phyloP scores from a whole-genome alignment of 768 basidiomycete genomes.

The Lepiota venenata region DNA sequence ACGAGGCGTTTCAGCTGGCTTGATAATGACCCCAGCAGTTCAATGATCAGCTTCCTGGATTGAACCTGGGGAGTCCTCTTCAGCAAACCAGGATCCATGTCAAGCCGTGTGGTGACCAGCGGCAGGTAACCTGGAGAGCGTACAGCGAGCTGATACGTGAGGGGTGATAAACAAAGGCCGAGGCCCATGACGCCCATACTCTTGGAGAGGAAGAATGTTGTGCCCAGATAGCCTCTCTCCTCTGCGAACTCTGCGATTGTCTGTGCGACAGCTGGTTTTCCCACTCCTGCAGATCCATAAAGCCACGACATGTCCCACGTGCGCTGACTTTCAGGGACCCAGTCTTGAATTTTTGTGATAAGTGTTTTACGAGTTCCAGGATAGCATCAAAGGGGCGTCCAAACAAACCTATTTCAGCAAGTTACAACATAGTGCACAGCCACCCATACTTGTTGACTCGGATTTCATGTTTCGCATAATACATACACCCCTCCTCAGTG shows the following conservation, averaged over 20 bases:
- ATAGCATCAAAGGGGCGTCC: background rate
- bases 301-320: slow-evolving; percentile 1
- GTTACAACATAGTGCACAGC: no score
- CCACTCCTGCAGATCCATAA: slow-evolving; percentile 1
- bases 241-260: background rate
- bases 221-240: background rate
- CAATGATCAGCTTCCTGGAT: background rate
- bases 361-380: slow-evolving; percentile 1
- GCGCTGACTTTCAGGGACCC: background rate
- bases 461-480: no score
- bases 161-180: background rate
- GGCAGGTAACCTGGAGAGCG: background rate
- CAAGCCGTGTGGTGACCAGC: background rate
- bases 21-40: background rate
- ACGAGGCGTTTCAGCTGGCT: background rate
- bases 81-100: background rate
- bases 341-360: background rate
- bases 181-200: background rate
- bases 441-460: no score
- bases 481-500: no score
- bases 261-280: slow-evolving; percentile 4
- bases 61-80: background rate
- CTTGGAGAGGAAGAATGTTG: slow-evolving; percentile 4
- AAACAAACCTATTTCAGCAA: no score
- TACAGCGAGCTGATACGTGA: background rate